Conservation (phyloP, 2,329 filamentous ascomycete genomes). For the Ceratocystiopsis brevicomis region DNA sequence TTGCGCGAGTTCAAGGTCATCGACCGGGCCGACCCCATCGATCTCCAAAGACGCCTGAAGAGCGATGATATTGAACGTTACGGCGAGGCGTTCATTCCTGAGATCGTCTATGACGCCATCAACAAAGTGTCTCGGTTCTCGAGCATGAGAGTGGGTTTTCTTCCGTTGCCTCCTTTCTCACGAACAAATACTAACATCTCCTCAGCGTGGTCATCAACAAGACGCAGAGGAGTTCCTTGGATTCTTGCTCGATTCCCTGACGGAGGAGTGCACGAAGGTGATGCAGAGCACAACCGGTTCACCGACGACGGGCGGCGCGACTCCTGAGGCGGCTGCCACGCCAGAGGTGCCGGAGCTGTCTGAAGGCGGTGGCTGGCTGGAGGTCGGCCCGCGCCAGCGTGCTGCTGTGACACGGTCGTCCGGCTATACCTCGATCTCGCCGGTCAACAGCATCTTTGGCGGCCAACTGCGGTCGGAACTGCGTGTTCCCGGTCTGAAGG, state of each 20-base stretch:
- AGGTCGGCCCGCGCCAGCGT: slow-evolving; percentile 85
- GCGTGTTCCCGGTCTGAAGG: slow-evolving; percentile 66
- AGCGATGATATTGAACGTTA: slow-evolving; percentile 72
- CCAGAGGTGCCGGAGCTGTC: slow-evolving; percentile 12
- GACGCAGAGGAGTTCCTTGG: slow-evolving; percentile 95
- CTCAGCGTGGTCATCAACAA: slow-evolving; percentile 78
- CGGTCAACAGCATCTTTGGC: slow-evolving; percentile 86
- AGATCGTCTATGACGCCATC: slow-evolving; percentile 91
- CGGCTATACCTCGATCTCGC: slow-evolving; percentile 53
- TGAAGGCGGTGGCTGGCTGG: slow-evolving; percentile 50
- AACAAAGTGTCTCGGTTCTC: slow-evolving; percentile 71
- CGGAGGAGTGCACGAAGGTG: slow-evolving; percentile 74
- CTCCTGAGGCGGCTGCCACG: slow-evolving; percentile 17
- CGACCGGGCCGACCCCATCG: slow-evolving; percentile 54
- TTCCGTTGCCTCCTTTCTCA: not conserved
- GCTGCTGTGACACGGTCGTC: slow-evolving; percentile 72
- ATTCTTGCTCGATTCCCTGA: slow-evolving; percentile 77
- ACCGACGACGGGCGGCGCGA: slow-evolving; percentile 24
- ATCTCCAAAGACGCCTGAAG: slow-evolving; percentile 58
- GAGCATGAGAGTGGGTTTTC: slow-evolving; percentile 59
- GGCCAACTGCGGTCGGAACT: slow-evolving; percentile 82
- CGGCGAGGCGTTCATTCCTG: slow-evolving; percentile 77
- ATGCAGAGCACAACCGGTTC: slow-evolving; percentile 32
- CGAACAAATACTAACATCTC: not conserved
- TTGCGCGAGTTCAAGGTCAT: slow-evolving; percentile 81